Evolutionary conservation across 495 filamentous ascomycete species (phyloP).

Genomic region (Hyaloscypha finlandica): DNA sequence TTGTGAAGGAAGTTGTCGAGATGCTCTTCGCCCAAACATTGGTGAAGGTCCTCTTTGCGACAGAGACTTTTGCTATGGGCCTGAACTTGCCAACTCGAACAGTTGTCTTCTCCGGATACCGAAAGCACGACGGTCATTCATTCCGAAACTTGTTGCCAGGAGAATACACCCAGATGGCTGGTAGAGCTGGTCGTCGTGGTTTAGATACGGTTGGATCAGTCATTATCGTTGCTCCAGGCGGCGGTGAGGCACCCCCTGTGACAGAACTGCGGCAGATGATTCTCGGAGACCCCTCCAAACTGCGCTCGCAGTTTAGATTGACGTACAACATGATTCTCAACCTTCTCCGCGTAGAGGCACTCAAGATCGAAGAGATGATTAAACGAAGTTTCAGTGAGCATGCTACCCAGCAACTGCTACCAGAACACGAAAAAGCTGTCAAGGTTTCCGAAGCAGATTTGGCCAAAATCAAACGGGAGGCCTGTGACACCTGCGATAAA

Average conservation of each 20-base stretch:
- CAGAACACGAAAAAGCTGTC: constrained; percentile 92
- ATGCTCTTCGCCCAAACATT: constrained; percentile 93
- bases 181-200: constrained; percentile 88
- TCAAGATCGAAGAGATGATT: constrained; percentile 99
- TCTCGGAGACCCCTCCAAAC: constrained; percentile 90
- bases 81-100: constrained; percentile 94
- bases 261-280: constrained; percentile 87
- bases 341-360: constrained; percentile 87
- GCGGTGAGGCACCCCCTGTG: constrained; percentile 86
- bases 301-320: constrained; percentile 92
- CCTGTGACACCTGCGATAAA: constrained; percentile 79
- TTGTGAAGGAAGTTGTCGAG: constrained; percentile 97
- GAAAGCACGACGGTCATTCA: constrained; percentile 89
- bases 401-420: constrained; percentile 92
- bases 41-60: constrained; percentile 96
- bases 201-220: constrained; percentile 91
- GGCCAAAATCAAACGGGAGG: constrained; percentile 82
- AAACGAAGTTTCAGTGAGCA: constrained; percentile 99
- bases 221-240: constrained; percentile 82
- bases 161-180: constrained; percentile 99
- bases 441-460: constrained; percentile 91
- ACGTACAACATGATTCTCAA: constrained; percentile 99
- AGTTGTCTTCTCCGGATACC: constrained; percentile 95
- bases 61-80: constrained; percentile 98
- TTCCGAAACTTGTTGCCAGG: constrained; percentile 93